Evolutionary conservation across 495 filamentous ascomycete species (phyloP), one percentile per base, ranked within the genome.

Genomic region (Hypomontagnella submonticulosa): DNA sequence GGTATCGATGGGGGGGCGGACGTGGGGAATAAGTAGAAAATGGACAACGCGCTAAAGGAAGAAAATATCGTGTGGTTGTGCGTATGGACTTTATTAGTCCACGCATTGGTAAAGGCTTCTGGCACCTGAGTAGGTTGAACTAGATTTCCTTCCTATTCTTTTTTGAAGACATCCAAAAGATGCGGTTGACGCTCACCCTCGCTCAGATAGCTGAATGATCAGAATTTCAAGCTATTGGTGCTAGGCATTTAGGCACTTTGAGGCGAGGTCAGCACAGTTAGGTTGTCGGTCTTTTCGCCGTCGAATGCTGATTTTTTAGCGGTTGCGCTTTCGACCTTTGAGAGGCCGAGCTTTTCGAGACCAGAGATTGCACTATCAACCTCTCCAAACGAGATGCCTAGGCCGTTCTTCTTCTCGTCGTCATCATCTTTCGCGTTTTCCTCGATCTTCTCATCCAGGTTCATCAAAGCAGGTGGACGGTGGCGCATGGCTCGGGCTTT

Each of bases 401-500:
- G 72, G 27, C 83, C 83, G 41, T 78, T 79, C 49, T 66, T 63
- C 20, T 73, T 67, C 18, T 63, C 64, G 2, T 65, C 66, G 4
- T 49, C 66, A 11, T 46, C 67, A 3, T 61, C 58, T 13, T 69
- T 72, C 13, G 47, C 44, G 23, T 68, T 63, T 36, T 77, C 75
- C 38, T 78, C 79, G 19, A 73, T 74, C 43, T 79, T 77, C 61
- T 89, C 87, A 47, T 89, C 88, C 3, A 87, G 79, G 51, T 84
- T 84, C 90, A 92, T 92, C 37, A 97, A 80, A 6, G 91, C 92
- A 7, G 95, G 96, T 5, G 96, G 96, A 4, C 93, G 84, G 73
- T 95, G 89, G 50, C 89, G 88, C 88, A 93, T 89, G 66, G 89
- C 78, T 54, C 85, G 85, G 33, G 93, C 93, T 75, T 96, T 94